Conservation (phyloP, 805 yeast genomes). For the Ogataea trehalophila region DNA sequence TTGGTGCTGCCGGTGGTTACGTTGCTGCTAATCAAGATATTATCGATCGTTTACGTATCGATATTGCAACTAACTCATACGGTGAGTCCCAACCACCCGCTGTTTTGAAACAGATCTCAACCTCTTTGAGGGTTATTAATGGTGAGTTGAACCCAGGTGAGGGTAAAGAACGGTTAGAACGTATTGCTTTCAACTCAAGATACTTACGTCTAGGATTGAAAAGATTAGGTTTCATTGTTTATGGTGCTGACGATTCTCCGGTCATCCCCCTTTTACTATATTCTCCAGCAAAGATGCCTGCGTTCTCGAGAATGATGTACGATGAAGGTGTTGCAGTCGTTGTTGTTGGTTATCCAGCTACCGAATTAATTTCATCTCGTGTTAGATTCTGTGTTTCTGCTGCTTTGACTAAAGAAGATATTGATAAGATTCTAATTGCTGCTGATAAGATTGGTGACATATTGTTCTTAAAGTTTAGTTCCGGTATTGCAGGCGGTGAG, state of each 20-base stretch:
- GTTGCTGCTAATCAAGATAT: slow-evolving; percentile 69
- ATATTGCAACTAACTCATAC: slow-evolving; percentile 66
- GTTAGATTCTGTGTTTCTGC: slow-evolving; percentile 91
- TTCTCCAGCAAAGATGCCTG: slow-evolving; percentile 93
- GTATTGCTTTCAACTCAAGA: slow-evolving; percentile 94
- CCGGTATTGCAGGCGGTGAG: slow-evolving; percentile 67
- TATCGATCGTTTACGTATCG: slow-evolving; percentile 70
- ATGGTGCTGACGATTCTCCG: slow-evolving; percentile 95
- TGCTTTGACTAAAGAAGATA: slow-evolving; percentile 88
- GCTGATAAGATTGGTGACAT: slow-evolving; percentile 76
- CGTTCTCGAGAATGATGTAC: slow-evolving; percentile 77
- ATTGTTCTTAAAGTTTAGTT: slow-evolving; percentile 67
- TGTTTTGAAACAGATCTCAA: slow-evolving; percentile 79
- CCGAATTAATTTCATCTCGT: slow-evolving; percentile 85
- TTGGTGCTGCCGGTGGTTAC: slow-evolving; percentile 99
- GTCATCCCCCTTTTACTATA: slow-evolving; percentile 85
- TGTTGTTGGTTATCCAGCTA: slow-evolving; percentile 96
- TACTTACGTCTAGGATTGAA: slow-evolving; percentile 87
- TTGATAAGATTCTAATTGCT: slow-evolving; percentile 70
- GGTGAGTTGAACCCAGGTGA: slow-evolving; percentile 90
- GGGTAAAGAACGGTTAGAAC: slow-evolving; percentile 83
- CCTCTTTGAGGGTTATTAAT: slow-evolving; percentile 71
- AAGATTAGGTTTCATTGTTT: slow-evolving; percentile 88
- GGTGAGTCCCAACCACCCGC: slow-evolving; percentile 91
- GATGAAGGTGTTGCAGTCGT: slow-evolving; percentile 86